Conservation (phyloP, 2,329 filamentous ascomycete genomes). For the Trichoderma sp. region DNA sequence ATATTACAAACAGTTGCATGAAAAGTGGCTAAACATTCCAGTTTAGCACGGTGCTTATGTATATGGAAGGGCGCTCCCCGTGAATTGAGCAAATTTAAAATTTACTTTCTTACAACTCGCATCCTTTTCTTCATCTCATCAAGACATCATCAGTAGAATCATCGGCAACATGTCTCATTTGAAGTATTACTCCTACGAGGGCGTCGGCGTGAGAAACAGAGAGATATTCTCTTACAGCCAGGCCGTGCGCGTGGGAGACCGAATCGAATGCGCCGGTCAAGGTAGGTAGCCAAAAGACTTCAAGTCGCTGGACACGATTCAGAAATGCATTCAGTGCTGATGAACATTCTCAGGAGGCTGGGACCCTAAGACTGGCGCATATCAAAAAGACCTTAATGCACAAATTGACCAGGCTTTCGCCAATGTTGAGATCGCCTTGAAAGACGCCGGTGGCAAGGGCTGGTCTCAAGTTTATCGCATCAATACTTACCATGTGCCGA, state of each 20-base stretch:
- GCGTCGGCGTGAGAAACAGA: not conserved
- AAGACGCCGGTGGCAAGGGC: constrained; percentile 53
- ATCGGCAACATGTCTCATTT: not conserved
- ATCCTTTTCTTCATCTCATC: not conserved
- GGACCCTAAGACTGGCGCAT: not conserved
- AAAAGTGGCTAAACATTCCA: not conserved
- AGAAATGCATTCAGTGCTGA: not conserved
- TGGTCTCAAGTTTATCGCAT: constrained; percentile 55
- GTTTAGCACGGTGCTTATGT: not conserved
- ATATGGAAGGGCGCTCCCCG: not conserved
- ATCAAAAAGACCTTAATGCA: not conserved
- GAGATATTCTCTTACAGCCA: constrained; percentile 31
- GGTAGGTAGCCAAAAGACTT: not conserved
- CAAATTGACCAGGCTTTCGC: not conserved
- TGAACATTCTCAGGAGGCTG: not conserved
- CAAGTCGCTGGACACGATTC: not conserved
- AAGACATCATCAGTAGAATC: not conserved
- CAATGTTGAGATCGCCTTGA: constrained; percentile 54
- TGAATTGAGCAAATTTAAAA: not conserved
- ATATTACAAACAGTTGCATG: not conserved
- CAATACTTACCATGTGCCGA: not conserved
- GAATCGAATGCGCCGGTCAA: constrained; percentile 26
- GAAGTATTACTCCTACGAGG: not conserved
- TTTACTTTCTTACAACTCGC: not conserved
- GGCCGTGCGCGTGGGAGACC: constrained; percentile 46